These are phyloP conservation scores for Capronia americana DNA, from an alignment of 2,329 filamentous ascomycete genomes.

Conservation along the genomic window DNA sequence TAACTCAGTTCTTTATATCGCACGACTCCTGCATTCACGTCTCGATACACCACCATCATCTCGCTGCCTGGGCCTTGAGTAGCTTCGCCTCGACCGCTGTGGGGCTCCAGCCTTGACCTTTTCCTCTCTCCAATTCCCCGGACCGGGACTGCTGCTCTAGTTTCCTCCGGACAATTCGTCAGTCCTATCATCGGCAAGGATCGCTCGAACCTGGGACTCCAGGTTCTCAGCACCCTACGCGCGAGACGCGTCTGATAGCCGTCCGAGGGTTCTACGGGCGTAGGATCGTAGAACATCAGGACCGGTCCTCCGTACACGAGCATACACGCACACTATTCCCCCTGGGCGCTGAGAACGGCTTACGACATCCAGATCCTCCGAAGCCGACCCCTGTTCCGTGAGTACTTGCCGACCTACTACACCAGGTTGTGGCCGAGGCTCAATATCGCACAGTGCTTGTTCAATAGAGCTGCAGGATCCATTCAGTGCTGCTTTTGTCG, in stretches of 20 bases:
- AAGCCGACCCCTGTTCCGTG: neutral
- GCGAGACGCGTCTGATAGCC: neutral
- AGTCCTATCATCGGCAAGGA: no score
- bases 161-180: no score
- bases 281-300: neutral
- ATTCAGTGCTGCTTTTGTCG: neutral
- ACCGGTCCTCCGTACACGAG: neutral
- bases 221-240: neutral
- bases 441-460: neutral
- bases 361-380: neutral
- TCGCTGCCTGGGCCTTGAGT: neutral
- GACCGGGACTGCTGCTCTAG: neutral
- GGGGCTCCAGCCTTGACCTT: neutral
- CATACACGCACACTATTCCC: neutral
- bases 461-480: neutral
- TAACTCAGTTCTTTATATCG: neutral
- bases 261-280: neutral
- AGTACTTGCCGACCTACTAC: neutral
- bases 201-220: no score
- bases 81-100: neutral
- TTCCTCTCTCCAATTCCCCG: constrained; percentile 3
- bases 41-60: neutral
- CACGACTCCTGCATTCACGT: neutral
- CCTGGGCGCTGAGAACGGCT: neutral
- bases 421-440: neutral